Conservation (phyloP, 2,329 filamentous ascomycete genomes). For the Ceratocystis diversiconidia region DNA sequence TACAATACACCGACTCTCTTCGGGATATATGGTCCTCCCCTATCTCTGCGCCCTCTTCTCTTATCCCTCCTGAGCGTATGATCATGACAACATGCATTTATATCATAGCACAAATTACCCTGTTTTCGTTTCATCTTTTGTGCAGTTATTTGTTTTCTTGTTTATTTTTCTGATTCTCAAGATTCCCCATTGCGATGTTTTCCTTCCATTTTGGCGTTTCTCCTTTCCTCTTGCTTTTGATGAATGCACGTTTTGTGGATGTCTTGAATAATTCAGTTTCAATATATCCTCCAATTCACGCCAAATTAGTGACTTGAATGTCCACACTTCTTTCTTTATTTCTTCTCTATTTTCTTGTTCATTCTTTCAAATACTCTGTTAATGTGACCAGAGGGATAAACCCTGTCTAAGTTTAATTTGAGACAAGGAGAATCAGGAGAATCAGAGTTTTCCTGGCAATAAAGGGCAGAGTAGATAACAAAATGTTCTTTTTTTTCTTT, state of each 20-base stretch:
- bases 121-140: neutral
- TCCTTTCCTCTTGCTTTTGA: neutral
- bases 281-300: neutral
- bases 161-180: neutral
- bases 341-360: neutral
- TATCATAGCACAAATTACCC: neutral
- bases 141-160: neutral
- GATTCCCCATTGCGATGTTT: slow-evolving; percentile 2
- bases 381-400: no score
- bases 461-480: no score
- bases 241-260: neutral
- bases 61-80: neutral
- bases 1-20: neutral
- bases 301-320: no score
- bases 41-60: neutral
- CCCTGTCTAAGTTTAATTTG: no score
- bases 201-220: neutral
- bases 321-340: neutral
- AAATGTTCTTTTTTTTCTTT: no score
- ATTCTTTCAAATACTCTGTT: neutral
- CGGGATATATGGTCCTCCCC: neutral
- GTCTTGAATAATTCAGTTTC: neutral
- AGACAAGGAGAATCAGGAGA: no score
- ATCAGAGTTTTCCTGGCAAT: no score
- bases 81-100: neutral